A percentile compares a stretch with the other conserved stretches of the same genome.
Conservation (phyloP, 164 flowering plant species). For the Stephania japonica region DNA sequence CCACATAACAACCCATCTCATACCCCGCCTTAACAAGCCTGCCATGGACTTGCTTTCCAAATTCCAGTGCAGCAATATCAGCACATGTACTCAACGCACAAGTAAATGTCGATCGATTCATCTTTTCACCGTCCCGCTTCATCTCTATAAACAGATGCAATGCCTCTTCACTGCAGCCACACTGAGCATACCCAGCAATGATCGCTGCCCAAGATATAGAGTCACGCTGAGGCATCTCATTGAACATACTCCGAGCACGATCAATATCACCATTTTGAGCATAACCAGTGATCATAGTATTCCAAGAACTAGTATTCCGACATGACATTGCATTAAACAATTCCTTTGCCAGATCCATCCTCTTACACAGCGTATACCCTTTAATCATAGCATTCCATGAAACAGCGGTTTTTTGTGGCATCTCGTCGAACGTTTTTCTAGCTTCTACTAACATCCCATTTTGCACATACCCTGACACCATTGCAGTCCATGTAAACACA, state of each 20-base stretch:
- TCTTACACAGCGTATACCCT: constrained; percentile 59
- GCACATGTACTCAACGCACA: constrained; percentile 75
- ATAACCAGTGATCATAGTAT: constrained; percentile 91
- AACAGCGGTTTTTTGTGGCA: constrained; percentile 75
- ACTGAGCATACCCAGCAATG: constrained; percentile 78
- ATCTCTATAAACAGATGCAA: constrained; percentile 54
- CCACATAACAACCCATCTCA: constrained; percentile 64
- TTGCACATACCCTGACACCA: constrained; percentile 87
- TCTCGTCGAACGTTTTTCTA: constrained; percentile 51
- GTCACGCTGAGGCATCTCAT: constrained; percentile 72
- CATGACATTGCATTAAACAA: constrained; percentile 79
- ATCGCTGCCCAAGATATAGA: constrained; percentile 94
- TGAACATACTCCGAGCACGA: constrained; percentile 55
- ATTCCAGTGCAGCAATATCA: constrained; percentile 68
- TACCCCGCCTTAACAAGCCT: constrained; percentile 66
- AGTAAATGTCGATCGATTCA: constrained; percentile 63
- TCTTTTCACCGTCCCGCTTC: constrained; percentile 59
- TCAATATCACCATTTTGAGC: constrained; percentile 61
- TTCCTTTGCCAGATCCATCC: constrained; percentile 62
- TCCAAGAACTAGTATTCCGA: constrained; percentile 74
- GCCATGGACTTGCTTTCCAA: constrained; percentile 81
- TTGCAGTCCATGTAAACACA: constrained; percentile 88
- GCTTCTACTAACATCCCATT: constrained; percentile 72
- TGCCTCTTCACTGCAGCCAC: constrained; percentile 64
- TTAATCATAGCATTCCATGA: constrained; percentile 93